A percentile compares a stretch with the other conserved stretches of the same genome.
Evolutionary conservation across 345 rosid genomes (phyloP).

Genomic region (Ceriops decandra): DNA sequence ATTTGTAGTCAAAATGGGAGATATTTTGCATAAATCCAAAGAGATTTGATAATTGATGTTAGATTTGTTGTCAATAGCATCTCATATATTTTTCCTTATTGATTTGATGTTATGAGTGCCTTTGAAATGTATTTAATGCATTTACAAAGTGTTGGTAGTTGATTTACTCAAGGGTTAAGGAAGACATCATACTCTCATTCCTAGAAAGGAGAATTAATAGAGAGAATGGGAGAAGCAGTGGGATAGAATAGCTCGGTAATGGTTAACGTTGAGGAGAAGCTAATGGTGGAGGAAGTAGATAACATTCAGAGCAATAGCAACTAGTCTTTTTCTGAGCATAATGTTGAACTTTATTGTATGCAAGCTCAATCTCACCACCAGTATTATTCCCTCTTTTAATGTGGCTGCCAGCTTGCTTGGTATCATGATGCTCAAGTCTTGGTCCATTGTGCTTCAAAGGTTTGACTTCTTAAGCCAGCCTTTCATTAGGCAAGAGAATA

Average conservation of each 20-base stretch:
- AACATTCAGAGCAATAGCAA: constrained; percentile 43
- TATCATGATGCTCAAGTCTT: constrained; percentile 42
- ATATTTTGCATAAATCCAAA: too few relatives aligned
- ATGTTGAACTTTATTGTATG: constrained; percentile 53
- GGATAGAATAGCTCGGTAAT: neutral
- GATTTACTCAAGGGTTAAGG: too few relatives aligned
- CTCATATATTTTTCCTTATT: too few relatives aligned
- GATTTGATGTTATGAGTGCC: too few relatives aligned
- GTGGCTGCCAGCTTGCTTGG: constrained; percentile 63
- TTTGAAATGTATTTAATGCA: too few relatives aligned
- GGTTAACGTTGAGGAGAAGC: neutral
- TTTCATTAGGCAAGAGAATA: constrained; percentile 80
- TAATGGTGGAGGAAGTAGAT: constrained; percentile 40
- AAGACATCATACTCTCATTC: too few relatives aligned
- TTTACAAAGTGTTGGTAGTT: too few relatives aligned
- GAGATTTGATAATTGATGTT: too few relatives aligned
- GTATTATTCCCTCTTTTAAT: constrained; percentile 59
- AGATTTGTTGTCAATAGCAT: too few relatives aligned
- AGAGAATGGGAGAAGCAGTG: neutral
- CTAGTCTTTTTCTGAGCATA: constrained; percentile 44
- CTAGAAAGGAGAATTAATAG: neutral
- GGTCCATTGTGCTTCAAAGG: constrained; percentile 38
- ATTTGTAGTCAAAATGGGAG: too few relatives aligned
- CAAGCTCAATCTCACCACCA: constrained; percentile 34
- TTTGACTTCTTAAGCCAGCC: constrained; percentile 59